These are phyloP conservation scores for Talaromyces sp. DNA, from an alignment of 2,329 filamentous ascomycete species.

Conservation along the genomic window DNA sequence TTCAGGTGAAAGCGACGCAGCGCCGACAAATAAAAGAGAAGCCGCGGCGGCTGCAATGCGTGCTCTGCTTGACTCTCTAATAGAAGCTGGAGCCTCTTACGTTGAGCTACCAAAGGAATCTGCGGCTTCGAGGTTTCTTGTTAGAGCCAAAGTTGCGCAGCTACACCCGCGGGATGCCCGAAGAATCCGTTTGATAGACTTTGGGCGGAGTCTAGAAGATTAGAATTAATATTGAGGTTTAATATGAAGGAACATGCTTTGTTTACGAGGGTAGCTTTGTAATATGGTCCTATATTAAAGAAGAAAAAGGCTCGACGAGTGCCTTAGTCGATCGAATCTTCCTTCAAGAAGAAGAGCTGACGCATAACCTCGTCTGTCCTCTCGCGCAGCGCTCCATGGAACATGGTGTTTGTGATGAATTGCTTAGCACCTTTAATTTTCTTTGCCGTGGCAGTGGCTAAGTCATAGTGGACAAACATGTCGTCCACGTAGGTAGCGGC, in stretches of 20 bases:
- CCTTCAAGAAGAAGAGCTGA: conserved; percentile 70
- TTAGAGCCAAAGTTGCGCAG: conserved; percentile 52
- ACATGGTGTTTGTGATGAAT: conserved; percentile 80
- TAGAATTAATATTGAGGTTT: conserved; percentile 7
- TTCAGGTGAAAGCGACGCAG: conserved; percentile 16
- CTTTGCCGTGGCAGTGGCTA: conserved; percentile 67
- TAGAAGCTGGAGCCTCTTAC: conserved; percentile 45
- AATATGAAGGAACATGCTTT: neutral
- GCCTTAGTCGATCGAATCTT: conserved; percentile 58
- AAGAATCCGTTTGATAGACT: conserved; percentile 49
- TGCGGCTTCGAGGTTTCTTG: conserved; percentile 49
- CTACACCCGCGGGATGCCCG: conserved; percentile 52
- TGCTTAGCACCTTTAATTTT: conserved; percentile 73
- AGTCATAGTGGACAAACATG: conserved; percentile 82
- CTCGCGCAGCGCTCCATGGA: conserved; percentile 74
- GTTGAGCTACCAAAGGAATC: conserved; percentile 46
- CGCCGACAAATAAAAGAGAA: conserved; percentile 40
- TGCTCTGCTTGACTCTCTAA: conserved; percentile 41
- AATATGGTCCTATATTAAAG: neutral
- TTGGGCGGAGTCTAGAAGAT: conserved; percentile 37
- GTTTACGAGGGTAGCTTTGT: neutral
- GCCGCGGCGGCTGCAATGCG: conserved; percentile 45
- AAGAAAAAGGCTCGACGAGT: neutral
- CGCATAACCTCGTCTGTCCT: conserved; percentile 72
- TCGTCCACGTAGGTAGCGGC: conserved; percentile 79